Evolutionary conservation across 106 monocot genomes (phyloP).

Genomic region (Narthecium ossifragum): DNA sequence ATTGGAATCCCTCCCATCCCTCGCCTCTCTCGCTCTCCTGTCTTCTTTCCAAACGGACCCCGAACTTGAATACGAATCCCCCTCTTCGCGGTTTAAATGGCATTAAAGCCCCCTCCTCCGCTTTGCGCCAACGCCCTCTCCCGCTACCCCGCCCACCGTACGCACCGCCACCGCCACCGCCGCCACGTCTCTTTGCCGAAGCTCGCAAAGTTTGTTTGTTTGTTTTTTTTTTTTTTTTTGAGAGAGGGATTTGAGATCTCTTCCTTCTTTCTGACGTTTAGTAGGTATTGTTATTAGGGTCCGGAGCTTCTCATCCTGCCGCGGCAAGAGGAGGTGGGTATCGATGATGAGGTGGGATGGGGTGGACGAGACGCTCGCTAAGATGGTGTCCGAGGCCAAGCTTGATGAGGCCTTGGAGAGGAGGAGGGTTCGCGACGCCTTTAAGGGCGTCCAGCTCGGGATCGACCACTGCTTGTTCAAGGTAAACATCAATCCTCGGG

Average conservation of each 20-base stretch:
- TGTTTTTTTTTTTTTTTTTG: background rate
- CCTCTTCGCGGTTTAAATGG: constrained; percentile 3
- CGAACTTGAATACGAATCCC: no score
- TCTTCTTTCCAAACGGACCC: no score
- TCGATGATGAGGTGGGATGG: constrained; percentile 48
- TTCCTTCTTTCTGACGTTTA: constrained; percentile 1
- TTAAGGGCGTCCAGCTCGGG: constrained; percentile 72
- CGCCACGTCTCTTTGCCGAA: no score
- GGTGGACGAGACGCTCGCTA: constrained; percentile 55
- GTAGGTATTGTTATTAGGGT: constrained; percentile 15
- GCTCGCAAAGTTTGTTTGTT: no score
- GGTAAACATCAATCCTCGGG: no score
- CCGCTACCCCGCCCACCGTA: background rate
- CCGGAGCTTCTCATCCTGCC: background rate
- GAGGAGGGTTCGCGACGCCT: constrained; percentile 65
- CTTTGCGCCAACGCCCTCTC: background rate
- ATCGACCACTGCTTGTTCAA: constrained; percentile 90
- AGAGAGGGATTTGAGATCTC: background rate
- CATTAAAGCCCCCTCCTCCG: constrained; percentile 11
- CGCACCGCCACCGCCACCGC: no score
- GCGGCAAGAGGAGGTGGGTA: background rate
- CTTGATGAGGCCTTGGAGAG: constrained; percentile 68
- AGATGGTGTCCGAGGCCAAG: constrained; percentile 45
- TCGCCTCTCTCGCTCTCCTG: no score
- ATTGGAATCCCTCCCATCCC: background rate